phyloP scores from a whole-genome alignment of 257 asterid species.

The Petrea volubilis region DNA sequence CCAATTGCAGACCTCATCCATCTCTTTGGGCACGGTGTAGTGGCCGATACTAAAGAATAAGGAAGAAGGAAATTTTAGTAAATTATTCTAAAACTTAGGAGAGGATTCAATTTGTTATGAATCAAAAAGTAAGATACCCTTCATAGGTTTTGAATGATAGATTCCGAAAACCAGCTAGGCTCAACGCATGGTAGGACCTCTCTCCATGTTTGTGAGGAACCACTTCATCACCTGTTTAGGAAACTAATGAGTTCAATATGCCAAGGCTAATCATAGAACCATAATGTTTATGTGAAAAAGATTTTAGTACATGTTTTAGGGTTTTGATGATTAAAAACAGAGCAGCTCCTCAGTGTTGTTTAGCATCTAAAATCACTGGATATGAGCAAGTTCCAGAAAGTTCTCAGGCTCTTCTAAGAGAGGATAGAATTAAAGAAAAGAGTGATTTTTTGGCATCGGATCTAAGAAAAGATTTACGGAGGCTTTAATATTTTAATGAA shows the following conservation, averaged over 20 bases:
- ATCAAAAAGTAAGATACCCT: slow-evolving; percentile 47
- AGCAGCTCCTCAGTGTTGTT: no score
- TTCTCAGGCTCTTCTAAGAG: no score
- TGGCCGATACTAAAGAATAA: slow-evolving; percentile 72
- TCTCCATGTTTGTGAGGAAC: slow-evolving; percentile 79
- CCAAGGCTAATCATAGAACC: no score
- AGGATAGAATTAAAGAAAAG: no score
- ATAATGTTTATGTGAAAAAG: not conserved
- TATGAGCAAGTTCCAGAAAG: no score
- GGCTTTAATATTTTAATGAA: not conserved
- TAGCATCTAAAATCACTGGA: no score
- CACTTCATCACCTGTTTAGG: slow-evolving; percentile 72
- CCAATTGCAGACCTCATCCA: slow-evolving; percentile 92
- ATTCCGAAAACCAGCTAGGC: slow-evolving; percentile 75
- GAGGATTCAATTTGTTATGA: not conserved
- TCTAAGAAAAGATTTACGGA: not conserved
- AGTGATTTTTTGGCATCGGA: not conserved
- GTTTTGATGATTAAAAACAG: not conserved
- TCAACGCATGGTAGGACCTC: slow-evolving; percentile 66
- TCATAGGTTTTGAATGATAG: slow-evolving; percentile 67
- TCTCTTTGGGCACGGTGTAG: slow-evolving; percentile 84
- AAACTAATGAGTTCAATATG: slow-evolving; percentile 18
- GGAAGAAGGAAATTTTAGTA: not conserved
- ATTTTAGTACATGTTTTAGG: not conserved
- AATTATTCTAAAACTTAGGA: not conserved